Conservation (phyloP, 805 yeast species). For the Yarrowia sp. region DNA sequence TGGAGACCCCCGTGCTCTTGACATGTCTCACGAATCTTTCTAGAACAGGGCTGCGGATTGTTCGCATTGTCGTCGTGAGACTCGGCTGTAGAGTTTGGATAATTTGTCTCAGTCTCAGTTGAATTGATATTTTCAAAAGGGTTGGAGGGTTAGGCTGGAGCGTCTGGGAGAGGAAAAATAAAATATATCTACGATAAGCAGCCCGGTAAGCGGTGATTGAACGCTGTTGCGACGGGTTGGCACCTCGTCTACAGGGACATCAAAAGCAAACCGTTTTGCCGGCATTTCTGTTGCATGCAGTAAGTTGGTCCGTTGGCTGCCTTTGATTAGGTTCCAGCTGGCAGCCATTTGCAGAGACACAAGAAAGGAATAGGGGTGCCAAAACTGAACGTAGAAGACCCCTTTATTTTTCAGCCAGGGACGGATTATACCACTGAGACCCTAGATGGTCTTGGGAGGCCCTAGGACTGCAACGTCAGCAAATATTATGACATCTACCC, state of each 20-base stretch:
- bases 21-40: background rate
- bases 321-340: constrained; percentile 17
- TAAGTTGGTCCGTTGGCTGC: constrained; percentile 23
- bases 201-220: too few relatives aligned
- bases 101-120: background rate
- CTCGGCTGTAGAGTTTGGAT: background rate
- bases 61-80: background rate
- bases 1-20: background rate
- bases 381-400: background rate
- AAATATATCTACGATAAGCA: background rate
- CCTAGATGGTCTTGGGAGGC: too few relatives aligned
- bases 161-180: background rate
- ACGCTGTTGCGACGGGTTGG: too few relatives aligned
- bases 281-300: constrained; percentile 23
- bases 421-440: too few relatives aligned
- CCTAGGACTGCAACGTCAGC: too few relatives aligned
- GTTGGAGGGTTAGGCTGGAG: too few relatives aligned
- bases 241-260: background rate
- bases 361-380: constrained; percentile 7
- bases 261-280: constrained; percentile 10
- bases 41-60: background rate
- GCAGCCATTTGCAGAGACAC: constrained; percentile 7
- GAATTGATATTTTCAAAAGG: background rate
- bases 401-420: too few relatives aligned
- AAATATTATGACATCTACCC: background rate